Evolutionary conservation across 2,329 filamentous ascomycete genomes (phyloP).

Genomic region (Dactylellina haptotyla): DNA sequence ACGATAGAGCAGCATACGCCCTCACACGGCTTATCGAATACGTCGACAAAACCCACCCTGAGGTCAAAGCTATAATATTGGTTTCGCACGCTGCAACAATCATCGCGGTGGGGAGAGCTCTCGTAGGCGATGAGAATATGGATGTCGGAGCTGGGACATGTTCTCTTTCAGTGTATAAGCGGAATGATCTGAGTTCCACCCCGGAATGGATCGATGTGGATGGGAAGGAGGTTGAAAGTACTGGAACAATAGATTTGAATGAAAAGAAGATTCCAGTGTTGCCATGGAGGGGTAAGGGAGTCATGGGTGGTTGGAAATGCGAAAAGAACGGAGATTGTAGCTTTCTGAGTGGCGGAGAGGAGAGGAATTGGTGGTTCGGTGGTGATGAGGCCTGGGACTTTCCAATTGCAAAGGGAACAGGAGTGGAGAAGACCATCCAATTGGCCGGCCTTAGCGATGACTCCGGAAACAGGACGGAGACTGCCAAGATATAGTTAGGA

Average conservation of each 20-base stretch:
- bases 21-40: constrained; percentile 76
- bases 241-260: constrained; percentile 48
- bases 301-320: constrained; percentile 83
- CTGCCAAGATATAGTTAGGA: neutral
- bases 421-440: constrained; percentile 50
- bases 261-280: constrained; percentile 57
- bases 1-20: constrained; percentile 78
- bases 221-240: constrained; percentile 16
- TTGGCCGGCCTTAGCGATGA: neutral
- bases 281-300: constrained; percentile 71
- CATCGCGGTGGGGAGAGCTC: constrained; percentile 81
- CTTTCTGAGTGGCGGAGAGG: constrained; percentile 80
- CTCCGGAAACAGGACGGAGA: neutral
- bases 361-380: constrained; percentile 80
- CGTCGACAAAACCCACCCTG: constrained; percentile 66
- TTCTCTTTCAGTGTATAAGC: constrained; percentile 56
- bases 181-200: constrained; percentile 18
- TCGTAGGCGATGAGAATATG: constrained; percentile 55
- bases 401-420: constrained; percentile 52
- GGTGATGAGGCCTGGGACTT: constrained; percentile 56
- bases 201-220: constrained; percentile 51
- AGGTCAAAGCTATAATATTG: constrained; percentile 76
- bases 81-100: constrained; percentile 91
- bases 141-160: constrained; percentile 59
- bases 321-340: constrained; percentile 83